phyloP scores from a whole-genome alignment of 1,284 basidiomycete species.

The Ustilago xerochloae region DNA sequence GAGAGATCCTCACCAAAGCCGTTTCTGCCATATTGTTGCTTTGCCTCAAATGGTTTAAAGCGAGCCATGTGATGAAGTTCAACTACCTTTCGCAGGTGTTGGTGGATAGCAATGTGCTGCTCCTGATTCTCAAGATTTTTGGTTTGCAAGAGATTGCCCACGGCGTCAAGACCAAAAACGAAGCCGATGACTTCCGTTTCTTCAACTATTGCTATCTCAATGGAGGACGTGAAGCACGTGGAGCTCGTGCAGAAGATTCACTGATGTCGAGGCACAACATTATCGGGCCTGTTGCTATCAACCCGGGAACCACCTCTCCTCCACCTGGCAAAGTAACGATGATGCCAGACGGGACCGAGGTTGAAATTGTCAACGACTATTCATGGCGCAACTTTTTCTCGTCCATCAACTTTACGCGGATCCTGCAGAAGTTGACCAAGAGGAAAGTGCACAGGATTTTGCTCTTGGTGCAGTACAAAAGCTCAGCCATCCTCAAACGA shows the following conservation, averaged over 20 bases:
- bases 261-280: constrained; percentile 45
- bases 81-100: constrained; percentile 94
- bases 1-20: constrained; percentile 97
- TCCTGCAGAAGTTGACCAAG: constrained; percentile 98
- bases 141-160: constrained; percentile 89
- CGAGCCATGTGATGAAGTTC: constrained; percentile 90
- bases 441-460: constrained; percentile 92
- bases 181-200: constrained; percentile 83
- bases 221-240: constrained; percentile 65
- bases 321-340: constrained; percentile 36
- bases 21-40: constrained; percentile 93
- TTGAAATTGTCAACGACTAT: constrained; percentile 90
- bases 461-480: constrained; percentile 98
- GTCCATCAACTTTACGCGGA: constrained; percentile 96
- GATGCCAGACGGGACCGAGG: constrained; percentile 42
- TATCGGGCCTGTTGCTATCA: constrained; percentile 49
- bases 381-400: constrained; percentile 99
- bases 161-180: constrained; percentile 86
- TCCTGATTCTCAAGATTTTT: constrained; percentile 97
- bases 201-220: constrained; percentile 90
- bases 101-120: constrained; percentile 92
- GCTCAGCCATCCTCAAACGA: constrained; percentile 86
- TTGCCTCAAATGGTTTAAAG: constrained; percentile 97
- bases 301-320: constrained; percentile 44
- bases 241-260: constrained; percentile 68